These are phyloP conservation scores for Bruguiera parviflora DNA, from an alignment of 345 rosid genomes.

Conservation along the genomic window DNA sequence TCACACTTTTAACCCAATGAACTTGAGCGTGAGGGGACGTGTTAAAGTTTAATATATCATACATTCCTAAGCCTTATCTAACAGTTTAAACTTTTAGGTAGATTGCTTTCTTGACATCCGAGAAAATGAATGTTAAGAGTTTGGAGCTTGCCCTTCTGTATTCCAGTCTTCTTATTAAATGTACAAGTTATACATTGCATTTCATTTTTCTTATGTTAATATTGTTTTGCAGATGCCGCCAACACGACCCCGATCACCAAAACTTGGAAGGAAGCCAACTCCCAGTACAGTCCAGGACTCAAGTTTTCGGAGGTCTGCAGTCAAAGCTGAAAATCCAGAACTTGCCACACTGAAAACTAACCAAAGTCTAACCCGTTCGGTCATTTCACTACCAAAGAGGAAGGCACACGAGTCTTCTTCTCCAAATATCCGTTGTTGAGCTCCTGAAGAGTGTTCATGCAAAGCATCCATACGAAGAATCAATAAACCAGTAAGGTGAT, in stretches of 20 bases:
- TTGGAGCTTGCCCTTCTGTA: too few relatives aligned
- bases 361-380: constrained; percentile 29
- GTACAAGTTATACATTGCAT: constrained; percentile 21
- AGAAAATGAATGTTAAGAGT: too few relatives aligned
- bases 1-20: too few relatives aligned
- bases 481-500: background rate
- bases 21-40: too few relatives aligned
- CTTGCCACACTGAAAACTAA: constrained; percentile 29
- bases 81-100: too few relatives aligned
- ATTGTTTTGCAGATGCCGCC: constrained; percentile 40
- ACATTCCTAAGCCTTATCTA: too few relatives aligned
- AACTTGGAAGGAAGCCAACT: constrained; percentile 42
- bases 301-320: constrained; percentile 32
- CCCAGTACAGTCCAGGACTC: constrained; percentile 27
- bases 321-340: constrained; percentile 33
- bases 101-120: too few relatives aligned
- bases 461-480: constrained; percentile 1
- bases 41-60: too few relatives aligned
- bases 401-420: constrained; percentile 60
- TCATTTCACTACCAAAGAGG: constrained; percentile 34
- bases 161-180: background rate
- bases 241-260: constrained; percentile 44
- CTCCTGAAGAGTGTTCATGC: constrained; percentile 8
- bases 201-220: background rate
- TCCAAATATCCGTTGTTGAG: constrained; percentile 53